These are phyloP conservation scores for Neocucurbitaria cava DNA, from an alignment of 2,329 filamentous ascomycete species.

Conservation along the genomic window DNA sequence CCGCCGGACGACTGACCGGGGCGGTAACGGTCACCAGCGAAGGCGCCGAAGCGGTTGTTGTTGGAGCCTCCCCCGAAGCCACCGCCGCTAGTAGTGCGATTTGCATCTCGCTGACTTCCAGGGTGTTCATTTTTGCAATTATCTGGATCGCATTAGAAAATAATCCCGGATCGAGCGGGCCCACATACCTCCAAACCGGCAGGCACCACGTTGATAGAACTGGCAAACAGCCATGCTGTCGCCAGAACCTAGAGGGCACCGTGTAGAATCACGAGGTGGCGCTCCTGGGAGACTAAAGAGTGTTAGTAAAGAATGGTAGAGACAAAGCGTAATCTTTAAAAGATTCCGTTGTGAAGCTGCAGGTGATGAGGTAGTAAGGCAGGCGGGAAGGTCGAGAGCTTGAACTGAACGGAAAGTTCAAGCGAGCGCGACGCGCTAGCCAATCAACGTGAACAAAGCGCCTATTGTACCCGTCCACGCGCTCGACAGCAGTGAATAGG, in stretches of 20 bases:
- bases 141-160: conserved; percentile 51
- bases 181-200: conserved; percentile 67
- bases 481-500: conserved; percentile 8
- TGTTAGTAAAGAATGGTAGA: conserved; percentile 17
- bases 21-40: conserved; percentile 40
- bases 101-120: conserved; percentile 42
- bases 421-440: conserved; percentile 32
- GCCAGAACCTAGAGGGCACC: not conserved
- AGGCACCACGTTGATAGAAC: conserved; percentile 70
- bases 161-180: not conserved
- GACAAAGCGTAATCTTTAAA: no score
- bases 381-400: not conserved
- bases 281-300: conserved; percentile 16
- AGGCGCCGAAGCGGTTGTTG: conserved; percentile 64
- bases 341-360: no score
- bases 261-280: not conserved
- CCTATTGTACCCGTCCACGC: conserved; percentile 3
- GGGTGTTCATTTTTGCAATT: conserved; percentile 68
- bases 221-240: conserved; percentile 61
- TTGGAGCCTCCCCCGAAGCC: conserved; percentile 33
- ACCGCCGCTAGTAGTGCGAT: conserved; percentile 28
- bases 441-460: conserved; percentile 19
- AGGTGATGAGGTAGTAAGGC: no score
- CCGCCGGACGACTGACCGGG: conserved; percentile 35
- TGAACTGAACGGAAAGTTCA: conserved; percentile 18